Conservation (phyloP, 495 filamentous ascomycete genomes). For the Physcia stellaris region DNA sequence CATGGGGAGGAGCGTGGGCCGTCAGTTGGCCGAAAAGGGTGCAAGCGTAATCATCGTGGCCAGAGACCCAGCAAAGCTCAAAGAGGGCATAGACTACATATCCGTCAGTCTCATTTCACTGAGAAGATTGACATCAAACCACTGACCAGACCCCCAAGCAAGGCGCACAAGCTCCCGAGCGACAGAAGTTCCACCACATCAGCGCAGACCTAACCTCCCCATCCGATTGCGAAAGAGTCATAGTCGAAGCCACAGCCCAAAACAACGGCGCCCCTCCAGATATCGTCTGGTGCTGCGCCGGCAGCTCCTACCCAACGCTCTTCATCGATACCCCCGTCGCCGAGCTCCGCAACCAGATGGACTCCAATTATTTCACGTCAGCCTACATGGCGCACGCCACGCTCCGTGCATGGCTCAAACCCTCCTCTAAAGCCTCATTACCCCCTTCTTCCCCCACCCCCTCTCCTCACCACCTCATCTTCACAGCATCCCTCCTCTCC, state of each 20-base stretch:
- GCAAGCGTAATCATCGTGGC: slow-evolving; percentile 79
- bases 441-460: slow-evolving; percentile 11
- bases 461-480: slow-evolving; percentile 56
- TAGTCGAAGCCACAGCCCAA: slow-evolving; percentile 66
- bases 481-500: slow-evolving; percentile 67
- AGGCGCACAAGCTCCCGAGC: too few species aligned
- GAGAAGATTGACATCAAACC: slow-evolving; percentile 22
- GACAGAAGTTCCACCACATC: slow-evolving; percentile 78
- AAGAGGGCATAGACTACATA: slow-evolving; percentile 52
- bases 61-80: slow-evolving; percentile 61
- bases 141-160: slow-evolving; percentile 31
- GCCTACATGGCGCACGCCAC: slow-evolving; percentile 69
- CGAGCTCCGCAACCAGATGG: slow-evolving; percentile 64
- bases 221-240: slow-evolving; percentile 49
- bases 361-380: slow-evolving; percentile 79
- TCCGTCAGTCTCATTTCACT: slow-evolving; percentile 36
- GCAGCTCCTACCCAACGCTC: slow-evolving; percentile 57
- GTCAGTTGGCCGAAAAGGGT: slow-evolving; percentile 64
- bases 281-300: slow-evolving; percentile 86
- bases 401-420: slow-evolving; percentile 34
- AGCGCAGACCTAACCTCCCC: slow-evolving; percentile 66
- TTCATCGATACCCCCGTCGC: slow-evolving; percentile 61
- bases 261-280: slow-evolving; percentile 63
- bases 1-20: slow-evolving; percentile 65
- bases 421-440: slow-evolving; percentile 21